Evolutionary conservation across 139 green algal species (phyloP).

Genomic region (Micractinium conductrix): DNA sequence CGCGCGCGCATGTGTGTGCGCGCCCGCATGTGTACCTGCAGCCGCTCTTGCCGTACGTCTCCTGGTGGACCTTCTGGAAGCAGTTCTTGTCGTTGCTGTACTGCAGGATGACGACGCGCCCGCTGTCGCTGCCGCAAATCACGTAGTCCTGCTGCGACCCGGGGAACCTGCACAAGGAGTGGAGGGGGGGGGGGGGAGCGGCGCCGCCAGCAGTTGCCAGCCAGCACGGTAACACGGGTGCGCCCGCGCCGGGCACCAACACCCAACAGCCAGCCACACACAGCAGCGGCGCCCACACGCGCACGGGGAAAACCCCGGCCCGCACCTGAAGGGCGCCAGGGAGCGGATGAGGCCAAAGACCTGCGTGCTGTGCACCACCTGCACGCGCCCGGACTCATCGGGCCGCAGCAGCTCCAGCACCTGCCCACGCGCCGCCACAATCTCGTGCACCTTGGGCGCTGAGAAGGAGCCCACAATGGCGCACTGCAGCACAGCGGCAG

Average conservation of each 20-base stretch:
- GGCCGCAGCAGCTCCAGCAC: constrained; percentile 96
- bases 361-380: constrained; percentile 55
- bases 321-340: constrained; percentile 81
- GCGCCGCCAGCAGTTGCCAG: no score
- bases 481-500: constrained; percentile 64
- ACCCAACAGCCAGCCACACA: not conserved
- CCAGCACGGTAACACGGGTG: no score
- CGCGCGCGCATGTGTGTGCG: no score
- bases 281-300: not conserved
- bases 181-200: not conserved
- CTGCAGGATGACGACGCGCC: constrained; percentile 95
- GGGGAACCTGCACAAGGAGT: constrained; percentile 60
- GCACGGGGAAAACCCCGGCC: not conserved
- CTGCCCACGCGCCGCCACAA: constrained; percentile 90
- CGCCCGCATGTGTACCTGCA: no score
- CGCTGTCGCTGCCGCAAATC: constrained; percentile 91
- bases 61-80: constrained; percentile 95
- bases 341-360: constrained; percentile 92
- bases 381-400: constrained; percentile 88
- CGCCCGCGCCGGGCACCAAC: not conserved
- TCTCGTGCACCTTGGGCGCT: constrained; percentile 94
- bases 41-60: constrained; percentile 97
- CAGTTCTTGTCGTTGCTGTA: constrained; percentile 86
- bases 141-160: constrained; percentile 91
- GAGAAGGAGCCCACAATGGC: constrained; percentile 97